A percentile compares a stretch with the other conserved stretches of the same genome.
Conservation (phyloP, 2,329 filamentous ascomycete genomes). For the Botrytis paeoniae region DNA sequence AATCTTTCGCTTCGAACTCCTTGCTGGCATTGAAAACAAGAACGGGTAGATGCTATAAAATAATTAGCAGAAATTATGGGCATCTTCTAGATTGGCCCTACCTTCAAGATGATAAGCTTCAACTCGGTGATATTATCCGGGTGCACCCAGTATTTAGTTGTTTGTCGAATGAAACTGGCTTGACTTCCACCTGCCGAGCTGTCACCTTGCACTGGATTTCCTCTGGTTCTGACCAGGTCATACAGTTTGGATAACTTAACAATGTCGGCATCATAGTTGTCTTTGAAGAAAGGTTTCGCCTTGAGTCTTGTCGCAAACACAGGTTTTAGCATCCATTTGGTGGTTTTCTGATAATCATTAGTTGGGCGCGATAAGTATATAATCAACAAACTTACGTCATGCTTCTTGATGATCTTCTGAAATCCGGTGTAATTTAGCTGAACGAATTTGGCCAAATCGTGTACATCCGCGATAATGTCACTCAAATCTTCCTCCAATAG, state of each 20-base stretch:
- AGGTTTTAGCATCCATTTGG: conserved; percentile 86
- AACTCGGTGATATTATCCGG: conserved; percentile 97
- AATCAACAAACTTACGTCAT: conserved; percentile 64
- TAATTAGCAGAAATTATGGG: conserved; percentile 25
- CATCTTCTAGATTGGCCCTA: conserved; percentile 28
- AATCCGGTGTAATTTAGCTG: conserved; percentile 99
- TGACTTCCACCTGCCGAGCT: conserved; percentile 86
- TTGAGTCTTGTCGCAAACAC: conserved; percentile 95
- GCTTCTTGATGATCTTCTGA: conserved; percentile 99
- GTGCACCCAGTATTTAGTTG: conserved; percentile 99
- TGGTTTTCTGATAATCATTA: conserved; percentile 69
- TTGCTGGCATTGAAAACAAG: conserved; percentile 97
- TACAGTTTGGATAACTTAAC: conserved; percentile 94
- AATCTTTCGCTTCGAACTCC: conserved; percentile 86
- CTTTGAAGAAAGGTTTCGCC: conserved; percentile 97
- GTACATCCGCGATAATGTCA: conserved; percentile 97
- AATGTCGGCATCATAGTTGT: conserved; percentile 96
- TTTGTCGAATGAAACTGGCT: conserved; percentile 94
- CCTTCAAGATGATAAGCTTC: conserved; percentile 94
- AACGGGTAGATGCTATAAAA: conserved; percentile 77
- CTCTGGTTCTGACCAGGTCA: conserved; percentile 88
- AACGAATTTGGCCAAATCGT: conserved; percentile 96
- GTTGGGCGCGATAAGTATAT: background rate
- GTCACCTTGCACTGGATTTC: conserved; percentile 89
- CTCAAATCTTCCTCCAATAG: conserved; percentile 91